Percentiles rank a stretch among this genome's conserved stretches.
Conservation (phyloP, 345 rosid species). For the Eucalyptus urophylla region DNA sequence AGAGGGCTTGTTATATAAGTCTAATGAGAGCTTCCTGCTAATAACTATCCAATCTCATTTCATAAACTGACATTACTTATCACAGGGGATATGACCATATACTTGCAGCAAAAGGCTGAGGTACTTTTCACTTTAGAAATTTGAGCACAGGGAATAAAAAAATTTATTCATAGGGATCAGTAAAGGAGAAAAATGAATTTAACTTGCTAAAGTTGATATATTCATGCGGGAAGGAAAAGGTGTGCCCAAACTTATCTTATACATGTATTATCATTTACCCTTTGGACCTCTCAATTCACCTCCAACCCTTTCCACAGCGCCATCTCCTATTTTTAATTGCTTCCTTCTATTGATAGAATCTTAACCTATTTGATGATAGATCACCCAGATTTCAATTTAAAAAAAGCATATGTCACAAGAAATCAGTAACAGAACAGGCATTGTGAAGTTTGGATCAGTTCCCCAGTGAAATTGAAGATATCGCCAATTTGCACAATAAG, state of each 20-base stretch:
- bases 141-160: not conserved
- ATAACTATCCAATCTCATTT: not conserved
- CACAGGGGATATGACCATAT: not conserved
- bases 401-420: not conserved
- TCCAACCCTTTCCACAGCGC: not conserved
- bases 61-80: not conserved
- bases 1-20: not conserved
- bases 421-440: not conserved
- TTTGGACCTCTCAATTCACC: not conserved
- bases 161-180: not conserved
- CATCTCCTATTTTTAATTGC: not conserved
- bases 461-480: not conserved
- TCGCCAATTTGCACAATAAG: not conserved
- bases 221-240: not conserved
- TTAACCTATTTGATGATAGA: not conserved
- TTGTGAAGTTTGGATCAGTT: not conserved
- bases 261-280: not conserved
- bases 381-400: not conserved
- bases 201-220: not conserved
- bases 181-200: not conserved
- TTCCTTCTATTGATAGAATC: not conserved
- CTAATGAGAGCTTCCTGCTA: not conserved
- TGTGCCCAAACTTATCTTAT: not conserved
- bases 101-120: not conserved
- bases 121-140: not conserved